phyloP scores from a whole-genome alignment of 1,139 yeast genomes.

The Candida albicans region DNA sequence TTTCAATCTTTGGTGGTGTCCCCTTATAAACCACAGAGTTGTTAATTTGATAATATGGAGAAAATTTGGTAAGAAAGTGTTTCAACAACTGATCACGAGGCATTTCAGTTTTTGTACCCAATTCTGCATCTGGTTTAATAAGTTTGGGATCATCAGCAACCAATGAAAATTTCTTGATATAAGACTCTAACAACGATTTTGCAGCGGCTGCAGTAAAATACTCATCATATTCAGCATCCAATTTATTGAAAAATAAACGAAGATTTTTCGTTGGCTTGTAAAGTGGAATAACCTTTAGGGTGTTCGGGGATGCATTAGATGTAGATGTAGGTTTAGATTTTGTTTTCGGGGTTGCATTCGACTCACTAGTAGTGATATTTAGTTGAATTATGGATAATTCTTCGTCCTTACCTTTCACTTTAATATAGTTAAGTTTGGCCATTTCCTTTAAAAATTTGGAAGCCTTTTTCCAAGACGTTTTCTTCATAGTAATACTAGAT shows the following conservation, averaged over 20 bases:
- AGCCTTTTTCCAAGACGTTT: conserved; percentile 87
- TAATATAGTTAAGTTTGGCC: conserved; percentile 69
- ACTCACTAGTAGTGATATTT: conserved; percentile 30
- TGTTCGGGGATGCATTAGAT: conserved; percentile 22
- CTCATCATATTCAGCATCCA: conserved; percentile 33
- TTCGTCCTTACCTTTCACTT: conserved; percentile 73
- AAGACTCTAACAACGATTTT: conserved; percentile 50
- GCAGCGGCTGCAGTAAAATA: conserved; percentile 58
- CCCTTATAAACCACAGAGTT: conserved; percentile 49
- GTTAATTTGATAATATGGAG: conserved; percentile 57
- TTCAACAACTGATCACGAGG: conserved; percentile 55
- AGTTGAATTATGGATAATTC: conserved; percentile 59
- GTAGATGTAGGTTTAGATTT: conserved; percentile 12
- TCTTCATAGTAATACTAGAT: conserved; percentile 65
- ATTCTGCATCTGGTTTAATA: conserved; percentile 53
- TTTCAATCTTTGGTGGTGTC: conserved; percentile 60
- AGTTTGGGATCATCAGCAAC: conserved; percentile 48
- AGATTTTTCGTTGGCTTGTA: conserved; percentile 53
- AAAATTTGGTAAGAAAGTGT: conserved; percentile 51
- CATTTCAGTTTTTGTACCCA: conserved; percentile 24
- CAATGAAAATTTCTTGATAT: conserved; percentile 53
- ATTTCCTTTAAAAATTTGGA: conserved; percentile 81
- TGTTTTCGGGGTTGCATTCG: neutral
- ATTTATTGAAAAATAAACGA: conserved; percentile 49
- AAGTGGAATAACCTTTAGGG: conserved; percentile 3